These are phyloP conservation scores for Arthrobotrys megalospora DNA, from an alignment of 2,329 filamentous ascomycete genomes.

Conservation along the genomic window DNA sequence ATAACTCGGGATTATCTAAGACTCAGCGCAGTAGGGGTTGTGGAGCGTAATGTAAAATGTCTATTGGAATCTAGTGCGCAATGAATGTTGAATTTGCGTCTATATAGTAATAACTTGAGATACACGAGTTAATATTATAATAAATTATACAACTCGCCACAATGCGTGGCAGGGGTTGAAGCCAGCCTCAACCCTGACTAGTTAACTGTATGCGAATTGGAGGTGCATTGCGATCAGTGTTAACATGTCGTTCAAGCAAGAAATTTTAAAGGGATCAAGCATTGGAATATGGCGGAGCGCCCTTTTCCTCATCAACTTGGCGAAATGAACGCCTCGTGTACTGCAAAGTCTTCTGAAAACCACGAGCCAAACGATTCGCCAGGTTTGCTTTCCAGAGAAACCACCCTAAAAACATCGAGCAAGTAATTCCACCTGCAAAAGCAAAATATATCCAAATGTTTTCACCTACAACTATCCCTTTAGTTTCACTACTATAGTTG, in stretches of 20 bases:
- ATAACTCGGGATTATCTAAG: too few relatives aligned
- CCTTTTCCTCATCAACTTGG: not conserved
- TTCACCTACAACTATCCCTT: constrained; percentile 14
- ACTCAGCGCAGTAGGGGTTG: too few relatives aligned
- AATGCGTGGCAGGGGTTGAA: too few relatives aligned
- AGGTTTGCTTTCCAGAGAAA: constrained; percentile 4
- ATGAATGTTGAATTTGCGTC: too few relatives aligned
- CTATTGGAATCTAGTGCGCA: too few relatives aligned
- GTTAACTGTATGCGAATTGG: too few relatives aligned
- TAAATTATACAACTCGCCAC: too few relatives aligned
- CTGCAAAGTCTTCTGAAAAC: not conserved
- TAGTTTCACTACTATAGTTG: not conserved
- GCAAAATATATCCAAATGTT: constrained; percentile 37
- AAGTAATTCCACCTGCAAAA: constrained; percentile 12
- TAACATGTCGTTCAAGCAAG: not conserved
- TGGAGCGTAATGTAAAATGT: too few relatives aligned
- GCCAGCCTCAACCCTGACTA: too few relatives aligned
- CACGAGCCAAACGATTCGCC: not conserved
- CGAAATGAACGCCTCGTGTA: not conserved
- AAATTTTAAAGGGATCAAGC: not conserved
- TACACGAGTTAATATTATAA: too few relatives aligned
- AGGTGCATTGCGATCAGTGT: not conserved
- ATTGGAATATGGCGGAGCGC: not conserved
- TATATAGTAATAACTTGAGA: too few relatives aligned
- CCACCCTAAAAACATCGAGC: constrained; percentile 8